Base-by-base conservation (phyloP, 2,329 filamentous ascomycete genomes). In the Graphium sp. region DNA sequence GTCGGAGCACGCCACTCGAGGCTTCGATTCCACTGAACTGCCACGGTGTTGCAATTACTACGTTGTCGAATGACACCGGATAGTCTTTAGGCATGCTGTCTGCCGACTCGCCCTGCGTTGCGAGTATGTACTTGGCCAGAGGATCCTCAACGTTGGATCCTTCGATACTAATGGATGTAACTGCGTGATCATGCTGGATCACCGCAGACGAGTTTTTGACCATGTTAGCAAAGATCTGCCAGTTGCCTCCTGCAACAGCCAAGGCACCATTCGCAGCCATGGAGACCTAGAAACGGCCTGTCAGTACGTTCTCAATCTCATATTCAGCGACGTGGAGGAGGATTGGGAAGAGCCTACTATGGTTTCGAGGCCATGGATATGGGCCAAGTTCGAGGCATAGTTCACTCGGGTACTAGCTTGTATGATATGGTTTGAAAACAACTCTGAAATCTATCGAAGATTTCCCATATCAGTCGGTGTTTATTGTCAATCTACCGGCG, bases 361-460 rank as follows among this genome's bases (percentile, higher is more conserved):
- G 2, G 85, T 73, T 42, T 91, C 83, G 2, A 98, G 54, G 1
- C 83, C 89, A 43, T 95, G 85, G 26, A 95, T 89, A 20, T 72
- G 58, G n/a, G 60, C 67, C 9, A 95, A 52, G 40, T 95, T 94
- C 27, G 85, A 82, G 1, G 80, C 89, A 52, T 94, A 98, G 50
- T 95, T 95, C 37, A 94, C 87, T 13, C 89, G 67, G 1, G 89
- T 94, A 32, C 74, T 79, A 2, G 87, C 82, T 52, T 95, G 87
- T 16, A 95, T 71, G 26, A 98, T 70, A 28, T 98, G 82, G 10
- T 69, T 67, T 0, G 74, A 61, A 46, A 92, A 95, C 1, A 57
- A 46, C 0, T 60, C 55, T 15, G 66, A 60, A 32, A 94, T 72
- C 42, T 72, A 21, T 9, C 17, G 13, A 16, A 10, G 12, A 24